Evolutionary conservation across 2,329 filamentous ascomycete genomes (phyloP).

Genomic region (Fusarium kyushuense): DNA sequence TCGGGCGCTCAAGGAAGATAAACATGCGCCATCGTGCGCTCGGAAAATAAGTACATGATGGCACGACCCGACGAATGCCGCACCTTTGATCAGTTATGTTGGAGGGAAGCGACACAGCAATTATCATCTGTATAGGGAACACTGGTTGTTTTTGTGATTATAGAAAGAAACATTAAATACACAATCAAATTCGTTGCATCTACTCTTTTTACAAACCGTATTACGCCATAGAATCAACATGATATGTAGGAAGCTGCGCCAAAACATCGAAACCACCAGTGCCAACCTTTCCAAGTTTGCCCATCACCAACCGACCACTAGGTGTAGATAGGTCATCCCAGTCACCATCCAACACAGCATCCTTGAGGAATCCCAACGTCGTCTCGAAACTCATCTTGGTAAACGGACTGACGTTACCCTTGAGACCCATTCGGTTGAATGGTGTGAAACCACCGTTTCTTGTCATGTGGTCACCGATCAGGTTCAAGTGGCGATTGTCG

Average conservation of each 20-base stretch:
- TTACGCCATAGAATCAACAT: constrained; percentile 53
- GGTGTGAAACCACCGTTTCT: constrained; percentile 87
- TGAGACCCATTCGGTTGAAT: constrained; percentile 91
- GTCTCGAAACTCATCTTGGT: constrained; percentile 99
- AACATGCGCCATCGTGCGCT: background rate
- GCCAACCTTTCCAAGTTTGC: constrained; percentile 82
- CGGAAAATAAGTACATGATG: background rate
- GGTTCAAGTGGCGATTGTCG: constrained; percentile 90
- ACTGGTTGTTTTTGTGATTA: background rate
- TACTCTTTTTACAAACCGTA: constrained; percentile 37
- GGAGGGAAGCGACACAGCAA: background rate
- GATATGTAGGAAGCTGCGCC: constrained; percentile 67
- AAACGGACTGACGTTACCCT: constrained; percentile 87
- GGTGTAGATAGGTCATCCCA: constrained; percentile 89
- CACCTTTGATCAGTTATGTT: background rate
- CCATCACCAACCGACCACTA: constrained; percentile 88
- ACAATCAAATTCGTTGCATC: constrained; percentile 32
- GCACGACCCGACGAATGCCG: background rate
- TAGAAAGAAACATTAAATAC: constrained; percentile 19
- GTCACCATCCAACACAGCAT: constrained; percentile 90
- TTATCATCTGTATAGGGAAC: background rate
- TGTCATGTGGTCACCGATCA: constrained; percentile 99
- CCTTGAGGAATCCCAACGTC: constrained; percentile 91
- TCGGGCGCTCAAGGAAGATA: background rate
- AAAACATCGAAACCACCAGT: constrained; percentile 94